Evolutionary conservation across 2,329 filamentous ascomycete species (phyloP).

Genomic region (Blumeria hordei): DNA sequence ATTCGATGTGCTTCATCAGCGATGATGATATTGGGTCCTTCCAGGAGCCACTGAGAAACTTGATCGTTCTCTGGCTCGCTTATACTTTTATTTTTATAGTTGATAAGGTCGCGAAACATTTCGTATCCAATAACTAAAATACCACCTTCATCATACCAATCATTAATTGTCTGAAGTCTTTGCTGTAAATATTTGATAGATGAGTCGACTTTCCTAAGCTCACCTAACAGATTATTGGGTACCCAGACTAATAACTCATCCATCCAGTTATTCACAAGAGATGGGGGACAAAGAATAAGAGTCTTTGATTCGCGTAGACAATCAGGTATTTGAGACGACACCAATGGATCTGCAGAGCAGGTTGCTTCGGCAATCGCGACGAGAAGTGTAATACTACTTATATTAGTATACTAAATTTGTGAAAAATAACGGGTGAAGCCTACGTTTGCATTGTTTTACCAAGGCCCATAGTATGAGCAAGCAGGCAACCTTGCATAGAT

Average conservation of each 20-base stretch:
- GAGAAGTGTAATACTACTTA: conserved; percentile 43
- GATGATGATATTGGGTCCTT: conserved; percentile 46
- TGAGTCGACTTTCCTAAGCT: conserved; percentile 29
- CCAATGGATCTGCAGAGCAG: conserved; percentile 27
- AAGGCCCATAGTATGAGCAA: conserved; percentile 78
- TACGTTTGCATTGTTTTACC: conserved; percentile 57
- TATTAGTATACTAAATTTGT: not conserved
- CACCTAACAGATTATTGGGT: conserved; percentile 28
- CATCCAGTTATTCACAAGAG: conserved; percentile 58
- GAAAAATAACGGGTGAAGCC: not conserved
- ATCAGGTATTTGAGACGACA: conserved; percentile 43
- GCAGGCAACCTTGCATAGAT: conserved; percentile 46
- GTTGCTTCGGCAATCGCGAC: conserved; percentile 46
- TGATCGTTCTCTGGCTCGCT: conserved; percentile 17
- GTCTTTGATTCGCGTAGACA: conserved; percentile 36
- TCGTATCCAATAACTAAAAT: conserved; percentile 55
- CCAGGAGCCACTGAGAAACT: conserved; percentile 25
- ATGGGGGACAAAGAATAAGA: conserved; percentile 52
- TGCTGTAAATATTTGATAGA: conserved; percentile 11
- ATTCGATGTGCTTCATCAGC: conserved; percentile 68
- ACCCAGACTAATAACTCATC: conserved; percentile 56
- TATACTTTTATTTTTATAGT: conserved; percentile 13
- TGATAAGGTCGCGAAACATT: conserved; percentile 30
- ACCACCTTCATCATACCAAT: conserved; percentile 43
- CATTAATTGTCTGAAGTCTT: conserved; percentile 22